Conservation (phyloP, 352 stramenopile genomes). For the Phytophthora podocarpi region DNA sequence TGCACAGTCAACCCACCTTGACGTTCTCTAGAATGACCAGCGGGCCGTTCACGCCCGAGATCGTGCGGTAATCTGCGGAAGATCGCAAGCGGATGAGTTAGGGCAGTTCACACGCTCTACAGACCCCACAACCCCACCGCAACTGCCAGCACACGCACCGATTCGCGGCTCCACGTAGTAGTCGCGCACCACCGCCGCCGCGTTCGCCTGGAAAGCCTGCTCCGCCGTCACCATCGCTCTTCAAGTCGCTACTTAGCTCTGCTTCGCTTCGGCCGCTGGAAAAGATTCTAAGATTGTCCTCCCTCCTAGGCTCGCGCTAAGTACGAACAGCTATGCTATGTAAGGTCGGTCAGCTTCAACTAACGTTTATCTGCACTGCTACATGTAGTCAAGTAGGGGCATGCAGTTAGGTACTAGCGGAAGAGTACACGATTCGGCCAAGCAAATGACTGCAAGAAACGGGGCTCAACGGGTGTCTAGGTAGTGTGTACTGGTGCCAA, state of each 20-base stretch:
- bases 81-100: constrained; percentile 19
- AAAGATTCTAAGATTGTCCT: constrained; percentile 35
- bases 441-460: too few relatives aligned
- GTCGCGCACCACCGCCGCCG: constrained; percentile 82
- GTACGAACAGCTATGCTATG: too few relatives aligned
- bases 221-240: constrained; percentile 66
- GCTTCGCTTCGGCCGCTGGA: constrained; percentile 25
- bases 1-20: constrained; percentile 79
- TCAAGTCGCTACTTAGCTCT: constrained; percentile 30
- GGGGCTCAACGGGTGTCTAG: constrained; percentile 16
- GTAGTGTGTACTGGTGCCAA: constrained; percentile 30
- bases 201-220: constrained; percentile 76
- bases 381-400: too few relatives aligned
- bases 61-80: constrained; percentile 96
- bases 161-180: constrained; percentile 88
- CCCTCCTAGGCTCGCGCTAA: constrained; percentile 7
- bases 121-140: neutral
- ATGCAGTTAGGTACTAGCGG: too few relatives aligned
- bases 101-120: neutral
- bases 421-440: too few relatives aligned
- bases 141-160: constrained; percentile 42
- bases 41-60: constrained; percentile 98
- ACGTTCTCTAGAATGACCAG: constrained; percentile 99
- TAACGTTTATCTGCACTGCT: too few relatives aligned
- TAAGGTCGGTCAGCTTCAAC: constrained; percentile 31